Conservation (phyloP, 495 filamentous ascomycete species). For the Hyaloscypha hepaticicola region DNA sequence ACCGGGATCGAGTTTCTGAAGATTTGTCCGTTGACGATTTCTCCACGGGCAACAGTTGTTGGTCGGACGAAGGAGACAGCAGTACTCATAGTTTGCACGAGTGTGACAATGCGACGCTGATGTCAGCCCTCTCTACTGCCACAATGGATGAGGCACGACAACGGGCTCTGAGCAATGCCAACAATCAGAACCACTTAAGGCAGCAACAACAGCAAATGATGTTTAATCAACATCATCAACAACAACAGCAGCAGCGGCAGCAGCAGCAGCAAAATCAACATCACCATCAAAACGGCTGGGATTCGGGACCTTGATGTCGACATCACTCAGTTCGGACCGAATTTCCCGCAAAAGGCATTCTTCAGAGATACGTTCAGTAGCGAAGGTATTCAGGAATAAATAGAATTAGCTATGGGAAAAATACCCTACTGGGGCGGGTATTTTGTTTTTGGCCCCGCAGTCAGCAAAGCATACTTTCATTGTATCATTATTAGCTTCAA, state of each 20-base stretch:
- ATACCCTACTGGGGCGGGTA: background rate
- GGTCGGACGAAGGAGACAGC: conserved; percentile 13
- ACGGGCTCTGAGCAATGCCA: conserved; percentile 16
- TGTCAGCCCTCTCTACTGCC: conserved; percentile 6
- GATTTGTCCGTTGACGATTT: background rate
- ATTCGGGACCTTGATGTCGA: background rate
- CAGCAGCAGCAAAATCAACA: conserved; percentile 8
- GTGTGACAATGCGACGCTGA: conserved; percentile 1
- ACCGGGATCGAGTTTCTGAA: background rate
- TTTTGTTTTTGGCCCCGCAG: background rate
- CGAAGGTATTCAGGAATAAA: background rate
- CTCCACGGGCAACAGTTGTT: background rate
- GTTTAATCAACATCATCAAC: conserved; percentile 13
- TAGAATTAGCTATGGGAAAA: background rate
- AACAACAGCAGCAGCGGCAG: background rate
- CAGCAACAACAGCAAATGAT: conserved; percentile 1
- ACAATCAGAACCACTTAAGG: background rate
- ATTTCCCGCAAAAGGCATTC: no score
- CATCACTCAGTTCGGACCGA: no score
- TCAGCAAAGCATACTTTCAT: conserved; percentile 4
- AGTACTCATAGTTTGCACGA: conserved; percentile 5
- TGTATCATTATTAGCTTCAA: conserved; percentile 8
- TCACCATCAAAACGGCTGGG: conserved; percentile 16
- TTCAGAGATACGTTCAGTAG: background rate
- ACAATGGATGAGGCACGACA: conserved; percentile 18